phyloP scores from a whole-genome alignment of 208 protist genomes.

The Wallacemonas sp. region DNA sequence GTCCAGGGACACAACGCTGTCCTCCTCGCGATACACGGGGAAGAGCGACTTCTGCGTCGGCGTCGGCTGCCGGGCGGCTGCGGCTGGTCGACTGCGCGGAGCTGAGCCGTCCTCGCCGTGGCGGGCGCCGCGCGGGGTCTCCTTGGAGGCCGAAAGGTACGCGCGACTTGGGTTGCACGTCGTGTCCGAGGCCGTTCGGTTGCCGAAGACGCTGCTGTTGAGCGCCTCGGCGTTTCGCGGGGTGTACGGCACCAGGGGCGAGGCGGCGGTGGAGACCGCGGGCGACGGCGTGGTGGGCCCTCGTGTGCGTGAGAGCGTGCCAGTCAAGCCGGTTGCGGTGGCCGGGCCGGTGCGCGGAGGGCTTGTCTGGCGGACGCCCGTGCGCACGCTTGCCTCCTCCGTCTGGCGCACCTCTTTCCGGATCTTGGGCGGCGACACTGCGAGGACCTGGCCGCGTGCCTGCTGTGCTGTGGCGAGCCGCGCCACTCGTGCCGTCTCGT shows the following conservation, averaged over 20 bases:
- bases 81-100: too few relatives aligned
- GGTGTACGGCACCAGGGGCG: constrained; percentile 35
- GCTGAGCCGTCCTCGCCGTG: too few relatives aligned
- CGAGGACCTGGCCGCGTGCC: constrained; percentile 37
- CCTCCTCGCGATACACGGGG: constrained; percentile 22
- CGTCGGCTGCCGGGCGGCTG: not conserved
- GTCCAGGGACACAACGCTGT: constrained; percentile 39
- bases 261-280: not conserved
- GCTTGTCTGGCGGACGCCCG: not conserved
- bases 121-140: too few relatives aligned
- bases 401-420: too few relatives aligned
- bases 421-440: not conserved
- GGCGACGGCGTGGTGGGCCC: not conserved
- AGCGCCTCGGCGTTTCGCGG: constrained; percentile 51
- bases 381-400: not conserved
- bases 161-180: constrained; percentile 47
- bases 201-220: constrained; percentile 53
- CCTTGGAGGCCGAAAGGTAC: constrained; percentile 20
- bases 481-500: constrained; percentile 41
- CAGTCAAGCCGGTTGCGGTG: not conserved
- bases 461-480: constrained; percentile 34
- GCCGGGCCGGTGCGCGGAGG: not conserved
- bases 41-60: constrained; percentile 9
- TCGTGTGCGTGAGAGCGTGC: not conserved
- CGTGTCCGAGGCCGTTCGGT: constrained; percentile 32